phyloP scores from a whole-genome alignment of 306 rosid genomes.

The Fagus crenata region DNA sequence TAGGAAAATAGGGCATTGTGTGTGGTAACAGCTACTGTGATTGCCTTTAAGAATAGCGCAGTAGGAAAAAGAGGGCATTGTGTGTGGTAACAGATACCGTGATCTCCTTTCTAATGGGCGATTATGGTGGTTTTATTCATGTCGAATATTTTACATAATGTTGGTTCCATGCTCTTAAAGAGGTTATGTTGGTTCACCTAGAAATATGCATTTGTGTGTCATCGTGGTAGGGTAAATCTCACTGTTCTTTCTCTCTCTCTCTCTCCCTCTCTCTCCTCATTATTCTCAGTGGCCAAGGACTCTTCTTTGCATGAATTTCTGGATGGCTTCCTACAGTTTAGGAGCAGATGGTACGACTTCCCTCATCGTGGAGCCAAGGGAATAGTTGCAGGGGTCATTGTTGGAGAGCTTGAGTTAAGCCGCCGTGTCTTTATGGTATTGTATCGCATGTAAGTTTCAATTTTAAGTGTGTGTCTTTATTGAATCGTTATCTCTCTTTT shows the following conservation, averaged over 20 bases:
- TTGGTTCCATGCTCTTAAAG: background rate
- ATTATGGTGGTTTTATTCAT: background rate
- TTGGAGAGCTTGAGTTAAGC: constrained; percentile 80
- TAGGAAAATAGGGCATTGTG: background rate
- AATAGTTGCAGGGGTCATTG: constrained; percentile 84
- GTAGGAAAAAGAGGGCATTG: background rate
- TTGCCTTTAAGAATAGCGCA: background rate
- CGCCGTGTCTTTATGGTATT: constrained; percentile 92
- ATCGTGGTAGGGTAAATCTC: too few species aligned
- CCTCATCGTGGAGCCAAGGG: constrained; percentile 75
- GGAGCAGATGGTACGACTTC: constrained; percentile 96
- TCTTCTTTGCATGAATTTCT: constrained; percentile 81
- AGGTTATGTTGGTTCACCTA: background rate
- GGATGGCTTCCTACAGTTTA: constrained; percentile 82
- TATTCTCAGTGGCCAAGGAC: constrained; percentile 74
- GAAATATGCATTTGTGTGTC: background rate
- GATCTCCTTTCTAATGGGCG: background rate
- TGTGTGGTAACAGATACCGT: background rate
- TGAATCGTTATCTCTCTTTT: background rate
- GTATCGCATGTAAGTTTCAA: constrained; percentile 81
- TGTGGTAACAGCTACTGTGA: background rate
- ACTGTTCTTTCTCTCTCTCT: background rate
- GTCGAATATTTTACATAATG: background rate
- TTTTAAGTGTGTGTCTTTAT: constrained; percentile 14
- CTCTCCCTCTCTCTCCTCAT: background rate